These are phyloP conservation scores for Fusarium mexicanum DNA, from an alignment of 2,329 filamentous ascomycete species.

Conservation along the genomic window DNA sequence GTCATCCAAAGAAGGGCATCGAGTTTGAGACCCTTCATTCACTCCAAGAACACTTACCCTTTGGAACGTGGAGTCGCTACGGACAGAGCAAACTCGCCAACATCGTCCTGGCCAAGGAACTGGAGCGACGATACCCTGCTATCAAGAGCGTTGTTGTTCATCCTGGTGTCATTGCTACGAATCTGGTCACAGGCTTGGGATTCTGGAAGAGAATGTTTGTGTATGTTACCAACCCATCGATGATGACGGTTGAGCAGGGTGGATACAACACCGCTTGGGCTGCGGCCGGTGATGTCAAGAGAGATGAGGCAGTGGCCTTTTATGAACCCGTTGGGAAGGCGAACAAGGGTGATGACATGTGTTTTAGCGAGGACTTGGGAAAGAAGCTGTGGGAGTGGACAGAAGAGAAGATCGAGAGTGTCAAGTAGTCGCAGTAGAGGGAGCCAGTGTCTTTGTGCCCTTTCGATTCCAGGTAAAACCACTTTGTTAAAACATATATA, in stretches of 20 bases:
- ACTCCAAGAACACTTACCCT: constrained; percentile 38
- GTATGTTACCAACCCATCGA: constrained; percentile 32
- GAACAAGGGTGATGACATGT: constrained; percentile 33
- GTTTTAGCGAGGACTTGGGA: constrained; percentile 44
- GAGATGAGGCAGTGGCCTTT: constrained; percentile 28
- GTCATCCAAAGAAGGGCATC: constrained; percentile 43
- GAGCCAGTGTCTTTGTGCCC: constrained; percentile 12
- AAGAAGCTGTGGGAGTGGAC: constrained; percentile 54
- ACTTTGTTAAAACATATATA: constrained; percentile 40
- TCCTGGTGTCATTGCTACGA: constrained; percentile 54
- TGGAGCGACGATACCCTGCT: constrained; percentile 55
- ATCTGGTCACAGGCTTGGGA: constrained; percentile 37
- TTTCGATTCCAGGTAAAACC: constrained; percentile 29
- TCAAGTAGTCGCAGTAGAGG: neutral
- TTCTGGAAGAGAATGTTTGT: constrained; percentile 41
- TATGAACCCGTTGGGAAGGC: constrained; percentile 45
- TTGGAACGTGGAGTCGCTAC: constrained; percentile 57
- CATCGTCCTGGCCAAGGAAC: constrained; percentile 56
- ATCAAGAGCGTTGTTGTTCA: constrained; percentile 59
- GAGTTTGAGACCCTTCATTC: constrained; percentile 43
- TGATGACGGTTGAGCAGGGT: constrained; percentile 44
- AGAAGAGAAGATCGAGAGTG: constrained; percentile 19
- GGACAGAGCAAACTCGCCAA: constrained; percentile 62
- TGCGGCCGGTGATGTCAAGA: constrained; percentile 35
- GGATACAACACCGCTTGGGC: constrained; percentile 48